These are phyloP conservation scores for Hippophae gyantsensis DNA, from an alignment of 306 rosid genomes.

Conservation along the genomic window DNA sequence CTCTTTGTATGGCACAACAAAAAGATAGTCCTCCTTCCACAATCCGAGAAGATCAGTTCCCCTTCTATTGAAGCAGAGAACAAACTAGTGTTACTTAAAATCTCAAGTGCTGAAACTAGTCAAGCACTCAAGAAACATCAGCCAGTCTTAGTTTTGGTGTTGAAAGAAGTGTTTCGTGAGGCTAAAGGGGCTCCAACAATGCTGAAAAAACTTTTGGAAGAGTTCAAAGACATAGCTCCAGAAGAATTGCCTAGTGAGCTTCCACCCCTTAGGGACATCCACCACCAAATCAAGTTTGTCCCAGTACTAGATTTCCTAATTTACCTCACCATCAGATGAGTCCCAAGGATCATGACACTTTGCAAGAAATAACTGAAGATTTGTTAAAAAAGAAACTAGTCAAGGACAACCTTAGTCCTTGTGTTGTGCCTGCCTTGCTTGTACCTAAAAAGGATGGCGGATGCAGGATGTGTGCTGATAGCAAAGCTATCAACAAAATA, in stretches of 20 bases:
- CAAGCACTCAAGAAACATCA: too few relatives aligned
- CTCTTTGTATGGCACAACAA: too few relatives aligned
- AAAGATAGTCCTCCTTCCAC: too few relatives aligned
- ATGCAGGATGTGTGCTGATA: background rate
- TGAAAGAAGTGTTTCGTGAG: too few relatives aligned
- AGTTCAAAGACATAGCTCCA: background rate
- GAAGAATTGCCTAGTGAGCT: background rate
- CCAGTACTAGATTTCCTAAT: background rate
- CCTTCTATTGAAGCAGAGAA: too few relatives aligned
- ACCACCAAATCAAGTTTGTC: background rate
- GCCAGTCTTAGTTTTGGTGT: too few relatives aligned
- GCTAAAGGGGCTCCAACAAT: background rate
- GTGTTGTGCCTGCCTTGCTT: background rate
- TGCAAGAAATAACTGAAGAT: background rate
- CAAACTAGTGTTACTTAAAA: too few relatives aligned
- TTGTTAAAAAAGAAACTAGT: too few relatives aligned
- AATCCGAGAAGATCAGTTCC: too few relatives aligned
- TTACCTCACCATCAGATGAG: background rate
- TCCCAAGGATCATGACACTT: background rate
- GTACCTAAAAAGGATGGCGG: background rate
- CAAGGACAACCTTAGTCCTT: too few relatives aligned
- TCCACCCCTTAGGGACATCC: background rate
- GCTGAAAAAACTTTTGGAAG: background rate
- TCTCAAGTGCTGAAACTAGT: too few relatives aligned
- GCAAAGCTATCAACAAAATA: background rate